Conservation (phyloP, 805 yeast genomes). For the Alloascoidea hylecoeti region DNA sequence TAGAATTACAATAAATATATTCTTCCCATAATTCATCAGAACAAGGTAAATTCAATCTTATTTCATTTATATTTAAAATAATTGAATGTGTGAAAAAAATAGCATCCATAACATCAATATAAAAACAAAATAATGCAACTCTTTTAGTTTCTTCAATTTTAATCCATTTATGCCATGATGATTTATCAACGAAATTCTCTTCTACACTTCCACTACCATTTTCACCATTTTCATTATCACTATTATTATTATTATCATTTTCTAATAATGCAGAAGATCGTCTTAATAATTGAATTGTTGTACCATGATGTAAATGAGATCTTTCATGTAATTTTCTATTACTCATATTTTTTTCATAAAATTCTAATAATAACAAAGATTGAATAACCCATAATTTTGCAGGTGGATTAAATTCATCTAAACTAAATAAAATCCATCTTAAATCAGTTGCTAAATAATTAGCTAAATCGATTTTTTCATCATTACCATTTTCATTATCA, state of each 20-base stretch:
- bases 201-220: constrained; percentile 17
- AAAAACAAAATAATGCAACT: constrained; percentile 69
- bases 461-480: too few species aligned
- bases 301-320: constrained; percentile 77
- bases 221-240: constrained; percentile 22
- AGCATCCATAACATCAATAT: constrained; percentile 67
- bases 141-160: constrained; percentile 70
- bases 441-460: constrained; percentile 35
- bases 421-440: constrained; percentile 56
- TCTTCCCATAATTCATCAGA: constrained; percentile 49
- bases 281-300: constrained; percentile 64
- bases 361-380: constrained; percentile 57
- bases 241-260: constrained; percentile 4
- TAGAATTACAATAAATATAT: too few species aligned
- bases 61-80: constrained; percentile 41
- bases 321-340: constrained; percentile 64
- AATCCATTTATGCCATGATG: constrained; percentile 53
- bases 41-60: constrained; percentile 49
- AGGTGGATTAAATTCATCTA: constrained; percentile 65
- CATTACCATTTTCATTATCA: too few species aligned
- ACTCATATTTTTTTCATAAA: constrained; percentile 63
- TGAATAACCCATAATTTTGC: constrained; percentile 68
- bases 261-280: constrained; percentile 50
- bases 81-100: constrained; percentile 65
- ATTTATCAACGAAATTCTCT: constrained; percentile 12